Base-by-base conservation (phyloP, 345 rosid genomes). In the Arabidopsis arenosa region DNA sequence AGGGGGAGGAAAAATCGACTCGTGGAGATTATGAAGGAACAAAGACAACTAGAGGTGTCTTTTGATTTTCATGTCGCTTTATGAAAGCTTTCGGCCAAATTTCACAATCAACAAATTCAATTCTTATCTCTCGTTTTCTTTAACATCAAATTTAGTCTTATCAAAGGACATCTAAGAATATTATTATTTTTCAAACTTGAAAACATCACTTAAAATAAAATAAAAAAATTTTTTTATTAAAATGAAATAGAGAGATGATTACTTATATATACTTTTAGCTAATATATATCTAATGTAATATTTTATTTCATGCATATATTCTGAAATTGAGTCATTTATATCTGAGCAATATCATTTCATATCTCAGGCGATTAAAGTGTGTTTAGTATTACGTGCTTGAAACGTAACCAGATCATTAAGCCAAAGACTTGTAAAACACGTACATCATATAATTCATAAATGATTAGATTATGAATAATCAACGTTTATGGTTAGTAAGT, bases 81-180 rank as follows among this genome's bases (percentile, higher is more conserved):
- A 28, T 32, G 54, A 10, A 10, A 71, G 13, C 72, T 77, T 77
- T 71, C 76, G 80, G 73, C 73, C 54, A 71, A 28, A 48, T n/a
- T 37, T 8, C 52, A 65, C 59, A 37, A 57, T 30, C 67, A 30
- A 71, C 58, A 49, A 13, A 39, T 65, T 54, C 37, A 17, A 44
- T 28, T 33, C 72, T 65, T 48, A 21, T 52, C 57, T 4, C 7
- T 5, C 5, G 21, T 52, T 10, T 9, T 23, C 10, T 52, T 17
- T 52, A 23, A 52, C 58, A 3, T 53, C 58, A 26, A 7, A 15
- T 28, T 11, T 8, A 23, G 47, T 21, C n/a, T 41, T 37, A 52
- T 36, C 30, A 39, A 37, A 35, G 14, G 44, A 59, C 63, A 59
- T 14, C 10, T 1, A 28, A 28, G 4, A 28, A 28, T 28, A 28